Evolutionary conservation across 2,329 filamentous ascomycete genomes (phyloP).

Genomic region (Colletotrichum cuscutae): DNA sequence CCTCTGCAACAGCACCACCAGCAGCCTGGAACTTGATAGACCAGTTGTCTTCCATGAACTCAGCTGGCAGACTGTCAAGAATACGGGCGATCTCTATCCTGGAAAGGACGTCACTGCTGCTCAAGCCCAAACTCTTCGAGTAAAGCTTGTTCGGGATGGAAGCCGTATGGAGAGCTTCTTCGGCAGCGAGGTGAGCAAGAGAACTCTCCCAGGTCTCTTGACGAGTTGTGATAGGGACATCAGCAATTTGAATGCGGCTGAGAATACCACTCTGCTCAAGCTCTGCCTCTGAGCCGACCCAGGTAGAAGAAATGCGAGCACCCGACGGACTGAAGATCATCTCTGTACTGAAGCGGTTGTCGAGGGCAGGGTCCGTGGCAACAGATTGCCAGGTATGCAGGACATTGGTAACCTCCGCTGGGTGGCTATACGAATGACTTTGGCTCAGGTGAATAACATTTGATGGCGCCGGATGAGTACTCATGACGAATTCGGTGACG

Average conservation of each 20-base stretch:
- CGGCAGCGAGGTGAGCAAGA: slow-evolving; percentile 54
- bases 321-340: slow-evolving; percentile 58
- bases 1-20: slow-evolving; percentile 63
- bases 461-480: slow-evolving; percentile 52
- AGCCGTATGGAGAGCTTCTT: slow-evolving; percentile 53
- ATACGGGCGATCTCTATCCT: slow-evolving; percentile 53
- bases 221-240: slow-evolving; percentile 51
- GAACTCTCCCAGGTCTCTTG: slow-evolving; percentile 65
- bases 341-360: slow-evolving; percentile 60
- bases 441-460: slow-evolving; percentile 62
- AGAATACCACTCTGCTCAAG: slow-evolving; percentile 56
- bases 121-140: slow-evolving; percentile 60
- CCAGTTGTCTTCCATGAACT: slow-evolving; percentile 58
- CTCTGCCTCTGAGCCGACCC: slow-evolving; percentile 62
- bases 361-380: slow-evolving; percentile 57
- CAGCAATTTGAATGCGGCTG: slow-evolving; percentile 48
- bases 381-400: slow-evolving; percentile 64
- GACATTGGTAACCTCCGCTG: slow-evolving; percentile 51
- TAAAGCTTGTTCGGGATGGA: slow-evolving; percentile 57
- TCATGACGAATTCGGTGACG: slow-evolving; percentile 42
- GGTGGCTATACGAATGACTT: slow-evolving; percentile 54
- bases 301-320: slow-evolving; percentile 61
- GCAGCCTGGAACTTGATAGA: slow-evolving; percentile 65
- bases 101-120: slow-evolving; percentile 52
- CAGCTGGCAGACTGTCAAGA: slow-evolving; percentile 56